phyloP scores from a whole-genome alignment of 495 filamentous ascomycete species.

The Sabuloglossum arenarium region DNA sequence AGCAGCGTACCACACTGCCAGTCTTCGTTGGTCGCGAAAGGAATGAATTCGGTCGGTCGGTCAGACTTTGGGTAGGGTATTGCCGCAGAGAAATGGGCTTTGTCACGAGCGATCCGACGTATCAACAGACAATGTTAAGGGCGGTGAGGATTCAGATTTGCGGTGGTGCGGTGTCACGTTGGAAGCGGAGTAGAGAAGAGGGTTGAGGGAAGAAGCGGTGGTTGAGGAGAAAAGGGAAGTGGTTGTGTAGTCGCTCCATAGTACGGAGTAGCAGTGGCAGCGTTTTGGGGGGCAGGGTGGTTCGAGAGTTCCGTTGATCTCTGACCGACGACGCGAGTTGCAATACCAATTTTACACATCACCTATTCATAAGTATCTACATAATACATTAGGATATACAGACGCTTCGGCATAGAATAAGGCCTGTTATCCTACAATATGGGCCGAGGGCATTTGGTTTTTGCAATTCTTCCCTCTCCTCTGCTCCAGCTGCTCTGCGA shows the following conservation, averaged over 20 bases:
- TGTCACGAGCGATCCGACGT: conserved; percentile 1
- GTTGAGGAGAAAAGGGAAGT: neutral
- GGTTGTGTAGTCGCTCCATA: neutral
- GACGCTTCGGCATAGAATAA: no score
- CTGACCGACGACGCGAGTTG: neutral
- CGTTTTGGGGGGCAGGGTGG: neutral
- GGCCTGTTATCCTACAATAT: no score
- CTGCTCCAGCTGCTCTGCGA: neutral
- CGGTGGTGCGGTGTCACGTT: neutral
- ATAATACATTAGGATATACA: no score
- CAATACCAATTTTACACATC: neutral
- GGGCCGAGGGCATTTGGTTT: no score
- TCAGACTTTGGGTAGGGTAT: conserved; percentile 1
- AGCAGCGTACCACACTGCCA: neutral
- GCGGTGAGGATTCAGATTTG: neutral
- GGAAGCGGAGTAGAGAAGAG: neutral
- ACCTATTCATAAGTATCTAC: neutral
- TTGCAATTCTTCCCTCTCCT: neutral
- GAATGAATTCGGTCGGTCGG: conserved; percentile 1
- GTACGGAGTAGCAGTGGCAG: neutral
- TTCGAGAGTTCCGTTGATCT: conserved; percentile 2
- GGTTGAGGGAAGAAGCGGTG: neutral
- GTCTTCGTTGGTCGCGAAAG: neutral
- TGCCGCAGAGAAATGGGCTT: neutral
- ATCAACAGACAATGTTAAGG: neutral